Evolutionary conservation across 2,329 filamentous ascomycete genomes (phyloP).

Genomic region (Fusarium decemcellulare): DNA sequence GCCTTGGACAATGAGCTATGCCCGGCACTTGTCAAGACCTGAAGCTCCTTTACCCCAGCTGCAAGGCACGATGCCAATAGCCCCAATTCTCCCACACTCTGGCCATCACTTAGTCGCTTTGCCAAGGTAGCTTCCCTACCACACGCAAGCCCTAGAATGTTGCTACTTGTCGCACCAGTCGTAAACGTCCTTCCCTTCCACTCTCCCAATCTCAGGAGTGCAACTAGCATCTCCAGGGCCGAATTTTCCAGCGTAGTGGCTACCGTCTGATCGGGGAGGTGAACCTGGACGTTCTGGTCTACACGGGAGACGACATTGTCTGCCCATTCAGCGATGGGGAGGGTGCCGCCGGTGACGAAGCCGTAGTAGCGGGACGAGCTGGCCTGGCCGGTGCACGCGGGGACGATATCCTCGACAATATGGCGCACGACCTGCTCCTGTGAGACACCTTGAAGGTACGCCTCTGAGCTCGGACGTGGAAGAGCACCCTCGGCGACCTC

Average conservation of each 20-base stretch:
- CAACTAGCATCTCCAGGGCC: constrained; percentile 77
- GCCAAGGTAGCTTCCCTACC: constrained; percentile 75
- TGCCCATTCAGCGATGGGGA: constrained; percentile 84
- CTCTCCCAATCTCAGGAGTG: constrained; percentile 74
- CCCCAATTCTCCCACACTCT: constrained; percentile 77
- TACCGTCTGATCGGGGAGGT: constrained; percentile 82
- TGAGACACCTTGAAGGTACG: constrained; percentile 51
- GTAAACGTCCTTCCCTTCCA: constrained; percentile 70
- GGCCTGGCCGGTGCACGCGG: constrained; percentile 76
- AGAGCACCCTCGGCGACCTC: constrained; percentile 57
- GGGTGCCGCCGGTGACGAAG: constrained; percentile 87
- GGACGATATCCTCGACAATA: constrained; percentile 62
- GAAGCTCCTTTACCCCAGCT: constrained; percentile 77
- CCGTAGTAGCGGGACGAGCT: constrained; percentile 83
- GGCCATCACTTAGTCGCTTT: constrained; percentile 47
- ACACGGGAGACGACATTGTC: constrained; percentile 86
- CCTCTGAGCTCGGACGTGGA: constrained; percentile 47
- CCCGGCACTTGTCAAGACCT: constrained; percentile 84
- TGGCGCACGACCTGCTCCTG: constrained; percentile 55
- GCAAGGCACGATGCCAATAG: constrained; percentile 75
- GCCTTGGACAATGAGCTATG: constrained; percentile 91
- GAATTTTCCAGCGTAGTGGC: constrained; percentile 83
- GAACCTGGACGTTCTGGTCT: constrained; percentile 89
- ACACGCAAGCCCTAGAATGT: constrained; percentile 82
- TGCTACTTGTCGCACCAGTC: constrained; percentile 79